Evolutionary conservation across 345 rosid genomes (phyloP).

Genomic region (Brassica cretica): DNA sequence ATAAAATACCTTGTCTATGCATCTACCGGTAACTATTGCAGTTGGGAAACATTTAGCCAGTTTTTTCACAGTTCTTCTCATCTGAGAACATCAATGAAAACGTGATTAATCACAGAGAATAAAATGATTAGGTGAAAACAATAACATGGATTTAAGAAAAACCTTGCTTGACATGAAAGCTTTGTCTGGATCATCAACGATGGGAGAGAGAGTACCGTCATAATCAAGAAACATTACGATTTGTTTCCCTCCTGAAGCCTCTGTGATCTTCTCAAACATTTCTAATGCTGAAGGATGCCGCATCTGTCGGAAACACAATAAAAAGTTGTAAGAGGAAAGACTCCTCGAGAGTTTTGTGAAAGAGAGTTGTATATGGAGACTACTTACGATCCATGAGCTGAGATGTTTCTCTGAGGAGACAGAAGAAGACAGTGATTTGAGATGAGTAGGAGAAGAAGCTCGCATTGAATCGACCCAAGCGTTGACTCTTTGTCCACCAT

Average conservation of each 20-base stretch:
- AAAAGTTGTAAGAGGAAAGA: neutral
- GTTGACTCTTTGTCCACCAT: slow-evolving; percentile 56
- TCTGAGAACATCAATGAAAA: slow-evolving; percentile 43
- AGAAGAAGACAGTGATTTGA: slow-evolving; percentile 50
- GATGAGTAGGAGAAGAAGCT: slow-evolving; percentile 91
- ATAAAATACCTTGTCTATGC: slow-evolving; percentile 81
- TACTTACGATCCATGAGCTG: slow-evolving; percentile 68
- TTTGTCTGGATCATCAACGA: slow-evolving; percentile 84
- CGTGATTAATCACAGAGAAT: slow-evolving; percentile 5
- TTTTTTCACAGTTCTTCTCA: slow-evolving; percentile 78
- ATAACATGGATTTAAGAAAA: slow-evolving; percentile 13
- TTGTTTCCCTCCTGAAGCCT: slow-evolving; percentile 74
- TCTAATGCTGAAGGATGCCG: slow-evolving; percentile 83
- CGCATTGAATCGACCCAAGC: slow-evolving; percentile 88
- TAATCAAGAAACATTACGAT: slow-evolving; percentile 93
- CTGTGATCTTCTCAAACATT: slow-evolving; percentile 64
- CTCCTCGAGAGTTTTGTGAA: slow-evolving; percentile 1
- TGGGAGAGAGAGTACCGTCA: slow-evolving; percentile 96
- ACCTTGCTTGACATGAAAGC: slow-evolving; percentile 96
- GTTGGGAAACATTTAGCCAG: slow-evolving; percentile 74
- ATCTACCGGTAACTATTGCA: slow-evolving; percentile 90
- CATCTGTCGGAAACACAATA: slow-evolving; percentile 41
- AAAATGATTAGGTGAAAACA: neutral
- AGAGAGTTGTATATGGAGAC: neutral
- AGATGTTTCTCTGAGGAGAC: slow-evolving; percentile 39